Conservation (phyloP, 2,329 filamentous ascomycete species). For the Orbilia oligospora region DNA sequence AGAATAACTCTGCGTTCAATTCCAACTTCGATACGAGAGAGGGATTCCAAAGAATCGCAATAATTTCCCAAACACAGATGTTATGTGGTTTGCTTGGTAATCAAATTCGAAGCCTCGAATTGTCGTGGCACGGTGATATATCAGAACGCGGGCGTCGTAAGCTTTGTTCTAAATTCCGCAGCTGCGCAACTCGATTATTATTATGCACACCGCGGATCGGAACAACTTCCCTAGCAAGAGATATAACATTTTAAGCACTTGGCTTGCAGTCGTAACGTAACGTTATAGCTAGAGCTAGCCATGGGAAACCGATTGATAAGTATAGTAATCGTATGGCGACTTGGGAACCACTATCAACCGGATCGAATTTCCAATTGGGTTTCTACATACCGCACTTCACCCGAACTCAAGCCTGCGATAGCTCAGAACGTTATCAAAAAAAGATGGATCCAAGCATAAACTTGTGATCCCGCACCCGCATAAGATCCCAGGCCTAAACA, state of each 20-base stretch:
- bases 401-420: not conserved
- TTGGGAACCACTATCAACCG: not conserved
- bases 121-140: not conserved
- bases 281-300: not conserved
- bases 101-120: not conserved
- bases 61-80: too few species aligned
- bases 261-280: not conserved
- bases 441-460: not conserved
- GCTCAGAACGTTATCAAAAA: not conserved
- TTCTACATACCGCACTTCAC: not conserved
- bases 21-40: not conserved
- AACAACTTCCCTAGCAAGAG: not conserved
- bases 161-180: constrained; percentile 8
- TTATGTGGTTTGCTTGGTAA: not conserved
- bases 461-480: constrained; percentile 34
- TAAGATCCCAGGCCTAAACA: not conserved
- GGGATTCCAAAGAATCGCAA: too few species aligned
- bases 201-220: constrained; percentile 8
- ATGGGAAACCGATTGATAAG: not conserved
- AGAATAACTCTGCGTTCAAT: too few species aligned
- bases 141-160: constrained; percentile 4
- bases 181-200: not conserved
- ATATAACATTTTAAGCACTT: not conserved
- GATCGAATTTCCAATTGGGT: constrained; percentile 9
- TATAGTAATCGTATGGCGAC: not conserved